These are phyloP conservation scores for Pyrenopolyporus hunteri DNA, from an alignment of 495 filamentous ascomycete species.

Conservation along the genomic window DNA sequence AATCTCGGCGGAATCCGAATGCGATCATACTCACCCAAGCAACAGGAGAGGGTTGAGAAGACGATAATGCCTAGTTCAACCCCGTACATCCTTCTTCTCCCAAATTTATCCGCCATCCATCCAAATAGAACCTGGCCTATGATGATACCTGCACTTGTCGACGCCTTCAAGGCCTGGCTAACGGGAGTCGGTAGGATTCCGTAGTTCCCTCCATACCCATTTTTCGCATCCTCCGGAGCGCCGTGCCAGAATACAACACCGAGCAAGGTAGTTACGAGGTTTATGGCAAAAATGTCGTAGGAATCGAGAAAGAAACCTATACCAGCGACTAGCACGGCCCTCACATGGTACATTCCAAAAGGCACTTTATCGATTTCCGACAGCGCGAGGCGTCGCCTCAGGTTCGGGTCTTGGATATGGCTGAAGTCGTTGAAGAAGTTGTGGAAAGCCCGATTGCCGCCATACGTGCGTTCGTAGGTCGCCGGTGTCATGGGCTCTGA, in stretches of 20 bases:
- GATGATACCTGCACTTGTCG: constrained; percentile 75
- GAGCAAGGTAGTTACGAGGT: constrained; percentile 69
- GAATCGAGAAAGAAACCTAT: constrained; percentile 82
- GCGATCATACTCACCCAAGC: constrained; percentile 23
- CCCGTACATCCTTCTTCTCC: constrained; percentile 79
- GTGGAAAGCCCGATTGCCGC: constrained; percentile 64
- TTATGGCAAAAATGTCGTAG: constrained; percentile 82
- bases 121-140: constrained; percentile 77
- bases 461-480: constrained; percentile 46
- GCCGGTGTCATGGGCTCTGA: constrained; percentile 46
- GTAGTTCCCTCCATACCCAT: constrained; percentile 49
- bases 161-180: constrained; percentile 74
- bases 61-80: constrained; percentile 78
- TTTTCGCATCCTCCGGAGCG: constrained; percentile 30
- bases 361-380: constrained; percentile 75
- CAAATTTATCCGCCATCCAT: constrained; percentile 69
- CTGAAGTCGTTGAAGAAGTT: constrained; percentile 64
- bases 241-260: constrained; percentile 75
- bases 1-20: too few species aligned
- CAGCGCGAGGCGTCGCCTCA: constrained; percentile 72
- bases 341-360: constrained; percentile 78
- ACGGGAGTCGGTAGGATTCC: constrained; percentile 62
- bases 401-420: constrained; percentile 71
- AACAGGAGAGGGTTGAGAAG: constrained; percentile 32
- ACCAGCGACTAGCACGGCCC: constrained; percentile 74